A percentile compares a stretch with the other conserved stretches of the same genome.
These are phyloP conservation scores for Dictyostelium discoideum DNA, from an alignment of 78 protist genomes.

Conservation along the genomic window DNA sequence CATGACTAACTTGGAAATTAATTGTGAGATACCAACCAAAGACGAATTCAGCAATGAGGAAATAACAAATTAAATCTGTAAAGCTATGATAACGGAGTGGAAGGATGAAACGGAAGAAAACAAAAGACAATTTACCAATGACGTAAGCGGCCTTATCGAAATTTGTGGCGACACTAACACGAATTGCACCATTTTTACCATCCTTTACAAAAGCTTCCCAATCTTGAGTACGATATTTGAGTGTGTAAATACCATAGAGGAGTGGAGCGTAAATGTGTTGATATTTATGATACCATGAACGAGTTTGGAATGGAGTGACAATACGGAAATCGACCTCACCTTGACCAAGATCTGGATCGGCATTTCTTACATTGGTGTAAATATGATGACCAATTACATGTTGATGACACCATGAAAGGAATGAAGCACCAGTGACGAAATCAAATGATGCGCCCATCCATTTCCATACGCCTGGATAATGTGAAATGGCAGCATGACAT, in stretches of 20 bases:
- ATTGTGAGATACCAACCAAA: conserved; percentile 64
- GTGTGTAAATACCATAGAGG: conserved; percentile 68
- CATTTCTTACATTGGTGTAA: conserved; percentile 66
- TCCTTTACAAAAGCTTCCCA: conserved; percentile 11
- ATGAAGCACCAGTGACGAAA: conserved; percentile 51
- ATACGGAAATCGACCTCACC: conserved; percentile 69
- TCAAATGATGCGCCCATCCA: conserved; percentile 38
- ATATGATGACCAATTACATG: conserved; percentile 79
- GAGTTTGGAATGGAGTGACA: conserved; percentile 42
- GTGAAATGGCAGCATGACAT: conserved; percentile 53
- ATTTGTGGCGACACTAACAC: conserved; percentile 26
- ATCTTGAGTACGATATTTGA: conserved; percentile 59
- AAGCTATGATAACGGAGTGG: conserved; percentile 32
- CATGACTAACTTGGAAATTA: conserved; percentile 77
- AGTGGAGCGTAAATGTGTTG: conserved; percentile 83
- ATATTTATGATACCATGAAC: conserved; percentile 62
- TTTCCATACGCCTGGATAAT: conserved; percentile 48
- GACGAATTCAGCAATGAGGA: conserved; percentile 23
- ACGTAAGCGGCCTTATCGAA: conserved; percentile 10
- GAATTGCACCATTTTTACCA: conserved; percentile 26
- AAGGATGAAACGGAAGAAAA: conserved; percentile 61
- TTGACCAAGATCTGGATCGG: conserved; percentile 72
- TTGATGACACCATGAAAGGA: conserved; percentile 74
- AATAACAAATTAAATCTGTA: background rate
- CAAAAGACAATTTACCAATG: conserved; percentile 20